Evolutionary conservation across 495 filamentous ascomycete species (phyloP).

Genomic region (Aspergillus sclerotioniger): DNA sequence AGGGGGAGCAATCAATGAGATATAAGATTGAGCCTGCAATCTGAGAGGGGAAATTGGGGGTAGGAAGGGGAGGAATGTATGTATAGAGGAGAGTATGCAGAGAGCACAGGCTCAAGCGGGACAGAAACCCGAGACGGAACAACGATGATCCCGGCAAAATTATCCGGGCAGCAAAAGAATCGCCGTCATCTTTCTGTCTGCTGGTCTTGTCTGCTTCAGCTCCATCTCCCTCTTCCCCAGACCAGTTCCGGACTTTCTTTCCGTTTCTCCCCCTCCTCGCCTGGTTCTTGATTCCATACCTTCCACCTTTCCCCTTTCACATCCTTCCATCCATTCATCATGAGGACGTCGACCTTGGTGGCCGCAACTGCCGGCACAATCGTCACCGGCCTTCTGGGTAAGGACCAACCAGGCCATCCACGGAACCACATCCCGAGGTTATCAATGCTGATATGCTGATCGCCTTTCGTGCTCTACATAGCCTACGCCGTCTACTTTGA

Average conservation of each 20-base stretch:
- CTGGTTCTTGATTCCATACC: neutral
- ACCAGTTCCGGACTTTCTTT: neutral
- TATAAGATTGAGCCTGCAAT: conserved; percentile 4
- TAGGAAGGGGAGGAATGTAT: neutral
- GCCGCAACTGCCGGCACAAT: conserved; percentile 71
- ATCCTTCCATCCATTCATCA: conserved; percentile 29
- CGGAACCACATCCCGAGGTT: neutral
- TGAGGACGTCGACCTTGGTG: conserved; percentile 69
- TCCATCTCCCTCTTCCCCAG: conserved; percentile 6
- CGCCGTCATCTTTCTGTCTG: conserved; percentile 12
- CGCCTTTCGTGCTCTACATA: conserved; percentile 18
- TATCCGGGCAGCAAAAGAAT: conserved; percentile 26
- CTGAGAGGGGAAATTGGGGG: conserved; percentile 3
- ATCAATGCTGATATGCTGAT: conserved; percentile 10
- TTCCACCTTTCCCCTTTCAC: neutral
- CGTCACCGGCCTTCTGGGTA: conserved; percentile 74
- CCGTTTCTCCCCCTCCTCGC: neutral
- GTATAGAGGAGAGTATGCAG: neutral
- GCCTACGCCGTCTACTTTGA: conserved; percentile 93
- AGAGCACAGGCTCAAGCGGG: conserved; percentile 6
- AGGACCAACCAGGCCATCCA: conserved; percentile 19
- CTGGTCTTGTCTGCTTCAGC: too few relatives aligned
- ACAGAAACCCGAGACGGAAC: conserved; percentile 40
- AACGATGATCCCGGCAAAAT: conserved; percentile 48
- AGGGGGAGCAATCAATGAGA: neutral